These are phyloP conservation scores for Aspergillus costaricaensis DNA, from an alignment of 2,329 filamentous ascomycete genomes.

Conservation along the genomic window DNA sequence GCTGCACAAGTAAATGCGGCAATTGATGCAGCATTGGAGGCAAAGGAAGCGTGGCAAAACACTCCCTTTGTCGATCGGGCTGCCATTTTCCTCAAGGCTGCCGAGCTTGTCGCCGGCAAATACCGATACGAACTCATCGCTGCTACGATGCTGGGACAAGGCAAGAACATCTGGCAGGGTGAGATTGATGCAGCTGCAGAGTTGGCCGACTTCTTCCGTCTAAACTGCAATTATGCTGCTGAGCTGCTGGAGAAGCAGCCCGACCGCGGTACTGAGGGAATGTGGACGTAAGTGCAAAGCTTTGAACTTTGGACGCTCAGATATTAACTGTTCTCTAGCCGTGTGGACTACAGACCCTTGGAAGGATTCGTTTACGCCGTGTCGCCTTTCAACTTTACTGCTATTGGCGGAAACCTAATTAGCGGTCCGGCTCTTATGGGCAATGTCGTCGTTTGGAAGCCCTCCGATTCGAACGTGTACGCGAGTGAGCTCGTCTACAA, in stretches of 20 bases:
- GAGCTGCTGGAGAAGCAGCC: slow-evolving; percentile 86
- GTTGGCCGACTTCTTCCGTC: slow-evolving; percentile 79
- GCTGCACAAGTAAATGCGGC: slow-evolving; percentile 71
- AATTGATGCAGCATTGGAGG: slow-evolving; percentile 77
- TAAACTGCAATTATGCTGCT: slow-evolving; percentile 70
- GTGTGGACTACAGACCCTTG: slow-evolving; percentile 81
- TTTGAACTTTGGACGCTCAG: no score
- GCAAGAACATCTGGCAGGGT: slow-evolving; percentile 96
- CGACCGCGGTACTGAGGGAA: slow-evolving; percentile 73
- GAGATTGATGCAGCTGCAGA: slow-evolving; percentile 94
- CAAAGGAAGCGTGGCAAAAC: slow-evolving; percentile 79
- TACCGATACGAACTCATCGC: slow-evolving; percentile 96
- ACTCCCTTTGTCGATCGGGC: slow-evolving; percentile 86
- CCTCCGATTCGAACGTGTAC: slow-evolving; percentile 79
- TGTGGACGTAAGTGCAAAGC: slow-evolving; percentile 70
- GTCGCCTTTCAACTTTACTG: slow-evolving; percentile 95
- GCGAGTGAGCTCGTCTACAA: slow-evolving; percentile 87
- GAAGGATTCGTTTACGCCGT: slow-evolving; percentile 95
- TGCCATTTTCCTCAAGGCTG: slow-evolving; percentile 89
- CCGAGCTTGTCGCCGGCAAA: slow-evolving; percentile 82
- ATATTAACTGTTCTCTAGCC: slow-evolving; percentile 43
- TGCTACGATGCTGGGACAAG: slow-evolving; percentile 90
- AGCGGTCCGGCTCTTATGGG: slow-evolving; percentile 83
- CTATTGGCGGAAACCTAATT: slow-evolving; percentile 83
- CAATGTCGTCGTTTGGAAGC: slow-evolving; percentile 96